Base-by-base conservation (phyloP, 106 monocot species). In the Iris macrosiphon region DNA sequence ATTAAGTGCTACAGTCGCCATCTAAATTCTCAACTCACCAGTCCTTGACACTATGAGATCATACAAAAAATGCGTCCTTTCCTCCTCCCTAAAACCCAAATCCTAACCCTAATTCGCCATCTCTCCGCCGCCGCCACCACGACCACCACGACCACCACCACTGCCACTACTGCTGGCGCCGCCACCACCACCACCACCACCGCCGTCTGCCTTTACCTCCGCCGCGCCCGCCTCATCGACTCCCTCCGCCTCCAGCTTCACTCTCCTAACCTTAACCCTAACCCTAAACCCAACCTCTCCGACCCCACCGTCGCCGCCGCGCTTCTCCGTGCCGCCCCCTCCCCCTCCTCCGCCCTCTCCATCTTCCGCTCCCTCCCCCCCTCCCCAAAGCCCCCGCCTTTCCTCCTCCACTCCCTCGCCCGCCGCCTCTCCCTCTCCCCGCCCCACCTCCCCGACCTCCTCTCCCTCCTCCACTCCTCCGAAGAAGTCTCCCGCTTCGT, bases 221-320 rank as follows among this genome's bases (percentile, higher is more conserved):
- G 66, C 54, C 85, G 82, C 55, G 89, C 78, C 22, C 70, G 74
- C 59, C 64, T 76, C 63, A 95, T 95, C 67, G 84, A 89, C 74
- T 54, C 74, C 43, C 64, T 95, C 69, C 89, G 95, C 50, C 66
- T 79, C 60, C 85, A 66, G 54, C 81, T 84, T 48, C 81, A 54
- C 61, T 65, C 65, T 52, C 68, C 64, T 69, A 51, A 67, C 67
- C 70, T 41, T 15, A 49, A 62, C 59, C 7, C 23, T 39, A 24
- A 40, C 29, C 70, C 47, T 20, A 14, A 50, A 59, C 45, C 59
- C 42, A 23, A 13, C 33, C 9, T 23, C 62, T 59, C 22, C 60
- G 68, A 79, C 67, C 29, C 75, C 73, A 57, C 67, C 71, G 62
- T 62, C 55, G 63, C 68, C 64, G 25, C 55, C 64, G 67, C 66